Percentiles rank a stretch among this genome's conserved stretches.
Evolutionary conservation across 2,329 filamentous ascomycete genomes (phyloP).

Genomic region (Fusarium beomiforme): DNA sequence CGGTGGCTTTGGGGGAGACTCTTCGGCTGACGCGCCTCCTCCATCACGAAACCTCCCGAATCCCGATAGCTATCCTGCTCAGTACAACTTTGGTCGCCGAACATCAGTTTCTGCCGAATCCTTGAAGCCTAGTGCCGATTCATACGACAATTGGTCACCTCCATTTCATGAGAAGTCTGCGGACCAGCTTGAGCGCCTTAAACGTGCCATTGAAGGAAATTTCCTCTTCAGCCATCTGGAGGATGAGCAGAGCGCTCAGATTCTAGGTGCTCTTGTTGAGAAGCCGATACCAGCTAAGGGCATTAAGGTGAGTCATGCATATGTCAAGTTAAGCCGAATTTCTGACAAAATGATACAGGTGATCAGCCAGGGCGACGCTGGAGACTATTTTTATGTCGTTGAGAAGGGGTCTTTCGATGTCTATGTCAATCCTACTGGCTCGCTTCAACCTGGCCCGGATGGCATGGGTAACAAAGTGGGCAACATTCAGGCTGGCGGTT

Average conservation of each 20-base stretch:
- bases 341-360: conserved; percentile 67
- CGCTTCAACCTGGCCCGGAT: conserved; percentile 80
- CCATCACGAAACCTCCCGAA: conserved; percentile 62
- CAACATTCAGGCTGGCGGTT: conserved; percentile 85
- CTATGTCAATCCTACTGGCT: conserved; percentile 82
- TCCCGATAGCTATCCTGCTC: conserved; percentile 80
- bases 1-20: conserved; percentile 54
- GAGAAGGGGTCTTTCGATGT: conserved; percentile 92
- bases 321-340: not conserved
- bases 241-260: conserved; percentile 88
- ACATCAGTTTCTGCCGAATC: conserved; percentile 98
- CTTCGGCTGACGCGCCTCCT: conserved; percentile 57
- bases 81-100: conserved; percentile 93
- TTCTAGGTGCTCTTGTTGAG: conserved; percentile 90
- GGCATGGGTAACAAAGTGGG: conserved; percentile 87
- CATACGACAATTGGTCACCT: conserved; percentile 89
- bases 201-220: conserved; percentile 84
- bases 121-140: conserved; percentile 85
- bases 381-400: conserved; percentile 98
- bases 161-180: conserved; percentile 84
- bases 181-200: conserved; percentile 83
- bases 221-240: conserved; percentile 95
- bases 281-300: conserved; percentile 95
- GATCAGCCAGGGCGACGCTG: conserved; percentile 93
- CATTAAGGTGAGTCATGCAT: conserved; percentile 65